Evolutionary conservation across 148 eudicot genomes (phyloP), one percentile per base, ranked within the genome.

Genomic region (Vaccinium darrowii): DNA sequence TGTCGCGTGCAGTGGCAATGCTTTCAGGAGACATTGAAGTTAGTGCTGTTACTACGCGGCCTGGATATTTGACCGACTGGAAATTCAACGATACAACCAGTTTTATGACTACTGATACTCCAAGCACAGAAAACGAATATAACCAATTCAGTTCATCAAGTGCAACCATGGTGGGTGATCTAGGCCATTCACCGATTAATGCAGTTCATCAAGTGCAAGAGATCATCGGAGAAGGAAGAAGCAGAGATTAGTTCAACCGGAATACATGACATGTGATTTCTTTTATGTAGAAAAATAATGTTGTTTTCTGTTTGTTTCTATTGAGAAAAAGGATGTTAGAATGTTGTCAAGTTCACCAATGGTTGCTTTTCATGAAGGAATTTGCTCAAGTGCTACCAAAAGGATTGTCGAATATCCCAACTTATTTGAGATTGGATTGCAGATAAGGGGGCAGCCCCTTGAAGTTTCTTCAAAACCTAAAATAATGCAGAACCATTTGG

Each of bases 1-100:
- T 97, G 98, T 92, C 97, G 5, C 95, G 99, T 13, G 98, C 88
- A 50, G 87, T 93, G 84, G 95, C 95, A 25, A 97, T 97, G 99
- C 90, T 95, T 74, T 77, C 89, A 8, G 99, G 99, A 73, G 95
- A 94, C 30, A 81, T 86, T 14, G 97, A 95, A 83, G 92, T 94
- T 2, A 88, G 88, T 71, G 76, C 78, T 50, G 90, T 90, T 15
- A 91, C 88, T 75, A 84, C 96, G 19, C 91, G 89, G 85, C 99
- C 99, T 10, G 96, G 93, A 7, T 96, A 96, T 87, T 86, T 96
- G 83, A 89, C 94, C 6, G 97, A 93, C 52, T 93, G 95, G 95
- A 90, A 82, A 8, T 91, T 91, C 54, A 91, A 85, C 16, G 97
- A 93, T 56, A 51, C 65, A 12, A 84, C 92, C 30, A 89, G 89